Percentiles rank a stretch among this genome's conserved stretches.
Evolutionary conservation across 176 grass and related monocot genomes (phyloP).

Genomic region (Hsuehochloa calcarea): DNA sequence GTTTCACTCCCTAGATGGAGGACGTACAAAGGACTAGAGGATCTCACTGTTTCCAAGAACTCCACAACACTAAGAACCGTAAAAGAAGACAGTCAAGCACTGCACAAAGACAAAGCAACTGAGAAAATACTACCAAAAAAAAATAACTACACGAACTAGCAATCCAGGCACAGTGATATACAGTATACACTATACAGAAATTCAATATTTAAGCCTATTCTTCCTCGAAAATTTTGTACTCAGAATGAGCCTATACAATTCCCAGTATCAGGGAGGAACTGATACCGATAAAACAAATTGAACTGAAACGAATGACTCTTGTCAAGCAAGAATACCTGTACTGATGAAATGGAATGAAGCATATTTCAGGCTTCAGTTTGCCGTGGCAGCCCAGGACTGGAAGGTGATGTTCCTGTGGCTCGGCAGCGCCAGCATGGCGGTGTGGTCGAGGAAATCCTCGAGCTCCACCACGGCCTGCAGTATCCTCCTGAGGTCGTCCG

Average conservation of each 20-base stretch:
- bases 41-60: neutral
- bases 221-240: neutral
- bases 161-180: neutral
- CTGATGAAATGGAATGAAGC: neutral
- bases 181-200: neutral
- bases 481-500: neutral
- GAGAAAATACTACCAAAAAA: neutral
- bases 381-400: neutral
- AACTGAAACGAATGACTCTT: constrained; percentile 12
- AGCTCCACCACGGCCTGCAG: neutral
- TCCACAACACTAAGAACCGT: neutral
- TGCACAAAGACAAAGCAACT: neutral
- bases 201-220: neutral
- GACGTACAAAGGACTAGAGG: neutral
- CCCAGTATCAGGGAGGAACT: neutral
- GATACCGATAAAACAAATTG: neutral
- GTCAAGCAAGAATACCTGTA: neutral
- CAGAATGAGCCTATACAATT: neutral
- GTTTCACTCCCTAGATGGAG: neutral
- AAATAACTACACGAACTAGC: neutral
- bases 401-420: neutral
- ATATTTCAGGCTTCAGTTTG: neutral
- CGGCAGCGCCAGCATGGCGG: neutral
- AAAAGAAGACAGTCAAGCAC: neutral
- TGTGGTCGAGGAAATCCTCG: neutral